These are phyloP conservation scores for Fusarium sp. DNA, from an alignment of 2,329 filamentous ascomycete species.

Conservation along the genomic window DNA sequence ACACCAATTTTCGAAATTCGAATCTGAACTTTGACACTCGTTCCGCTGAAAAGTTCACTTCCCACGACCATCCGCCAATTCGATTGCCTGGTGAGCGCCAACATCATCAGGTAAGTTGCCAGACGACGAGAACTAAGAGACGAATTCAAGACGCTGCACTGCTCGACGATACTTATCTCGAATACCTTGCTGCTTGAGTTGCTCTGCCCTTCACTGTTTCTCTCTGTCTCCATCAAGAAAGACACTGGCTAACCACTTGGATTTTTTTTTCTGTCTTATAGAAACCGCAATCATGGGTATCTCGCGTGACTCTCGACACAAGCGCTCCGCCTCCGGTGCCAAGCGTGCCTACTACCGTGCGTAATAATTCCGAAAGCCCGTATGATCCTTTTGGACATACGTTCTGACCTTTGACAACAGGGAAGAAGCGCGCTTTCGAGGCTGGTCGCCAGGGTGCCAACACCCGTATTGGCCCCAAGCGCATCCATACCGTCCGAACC, in stretches of 20 bases:
- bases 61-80: conserved; percentile 56
- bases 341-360: conserved; percentile 94
- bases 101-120: conserved; percentile 62
- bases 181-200: conserved; percentile 42
- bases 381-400: conserved; percentile 69
- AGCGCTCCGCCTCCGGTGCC: conserved; percentile 98
- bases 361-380: conserved; percentile 74
- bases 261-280: conserved; percentile 53
- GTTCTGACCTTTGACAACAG: conserved; percentile 81
- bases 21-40: conserved; percentile 49
- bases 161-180: conserved; percentile 43
- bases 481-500: conserved; percentile 95
- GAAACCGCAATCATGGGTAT: conserved; percentile 96
- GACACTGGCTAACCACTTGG: conserved; percentile 40
- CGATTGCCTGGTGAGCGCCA: conserved; percentile 64
- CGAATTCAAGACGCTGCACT: conserved; percentile 39
- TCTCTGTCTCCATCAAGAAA: conserved; percentile 2
- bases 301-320: conserved; percentile 99
- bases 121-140: conserved; percentile 34
- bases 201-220: conserved; percentile 16
- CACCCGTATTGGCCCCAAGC: conserved; percentile 98
- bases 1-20: too few relatives aligned
- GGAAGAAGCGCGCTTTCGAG: conserved; percentile 99
- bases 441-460: conserved; percentile 99
- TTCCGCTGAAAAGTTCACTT: conserved; percentile 54